Conservation (phyloP, 257 asterid species). For the Lavandula angustifolia region DNA sequence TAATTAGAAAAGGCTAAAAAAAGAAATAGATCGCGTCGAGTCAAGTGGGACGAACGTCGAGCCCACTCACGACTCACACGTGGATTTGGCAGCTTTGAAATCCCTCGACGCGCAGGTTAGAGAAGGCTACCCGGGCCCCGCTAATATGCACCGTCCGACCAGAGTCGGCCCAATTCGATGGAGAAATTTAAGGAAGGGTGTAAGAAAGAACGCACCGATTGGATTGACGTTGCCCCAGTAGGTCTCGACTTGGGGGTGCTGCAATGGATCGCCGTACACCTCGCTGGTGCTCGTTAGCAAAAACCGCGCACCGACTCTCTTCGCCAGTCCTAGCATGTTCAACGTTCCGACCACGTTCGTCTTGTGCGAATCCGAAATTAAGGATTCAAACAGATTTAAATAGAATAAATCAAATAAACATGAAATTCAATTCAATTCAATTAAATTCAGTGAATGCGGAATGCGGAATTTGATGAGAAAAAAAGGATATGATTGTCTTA, state of each 20-base stretch:
- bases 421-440: too few species aligned
- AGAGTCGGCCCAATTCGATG: neutral
- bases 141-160: conserved; percentile 33
- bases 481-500: conserved; percentile 92
- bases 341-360: conserved; percentile 96
- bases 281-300: conserved; percentile 98
- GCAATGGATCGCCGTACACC: conserved; percentile 93
- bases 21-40: conserved; percentile 25
- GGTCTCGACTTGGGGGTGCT: conserved; percentile 93
- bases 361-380: conserved; percentile 62
- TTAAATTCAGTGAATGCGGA: neutral
- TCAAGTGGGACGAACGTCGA: conserved; percentile 18
- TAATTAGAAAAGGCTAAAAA: neutral
- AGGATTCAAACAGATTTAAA: conserved; percentile 29
- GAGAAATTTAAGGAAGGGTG: neutral
- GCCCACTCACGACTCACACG: conserved; percentile 38
- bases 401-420: too few species aligned
- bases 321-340: conserved; percentile 97
- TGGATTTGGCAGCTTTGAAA: conserved; percentile 30
- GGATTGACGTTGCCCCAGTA: conserved; percentile 99
- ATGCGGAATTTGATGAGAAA: too few species aligned
- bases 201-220: conserved; percentile 51
- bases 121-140: neutral
- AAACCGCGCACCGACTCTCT: conserved; percentile 96
- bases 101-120: conserved; percentile 36